Evolutionary conservation across 306 rosid species (phyloP).

Genomic region (Citrullus colocynthis): DNA sequence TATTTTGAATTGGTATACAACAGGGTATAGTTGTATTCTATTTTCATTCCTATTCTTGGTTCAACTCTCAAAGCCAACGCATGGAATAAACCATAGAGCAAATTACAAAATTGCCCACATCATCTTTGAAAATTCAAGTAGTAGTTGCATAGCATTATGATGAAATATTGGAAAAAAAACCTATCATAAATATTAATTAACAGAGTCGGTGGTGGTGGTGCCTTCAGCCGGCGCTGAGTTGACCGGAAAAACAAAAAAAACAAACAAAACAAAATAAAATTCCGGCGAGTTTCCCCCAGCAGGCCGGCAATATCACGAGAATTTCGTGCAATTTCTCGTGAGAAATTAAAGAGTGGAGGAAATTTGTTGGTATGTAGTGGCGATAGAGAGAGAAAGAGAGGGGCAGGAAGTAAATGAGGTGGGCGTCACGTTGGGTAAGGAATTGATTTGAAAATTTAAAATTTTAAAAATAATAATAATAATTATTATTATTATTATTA

Average conservation of each 20-base stretch:
- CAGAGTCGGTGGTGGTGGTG: constrained; percentile 23
- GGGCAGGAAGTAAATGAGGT: neutral
- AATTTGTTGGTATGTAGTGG: neutral
- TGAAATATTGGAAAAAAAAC: neutral
- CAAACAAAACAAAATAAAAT: neutral
- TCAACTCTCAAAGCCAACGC: constrained; percentile 7
- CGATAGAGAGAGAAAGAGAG: neutral
- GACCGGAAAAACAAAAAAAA: constrained; percentile 10
- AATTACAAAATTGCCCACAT: constrained; percentile 5
- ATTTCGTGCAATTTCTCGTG: constrained; percentile 15
- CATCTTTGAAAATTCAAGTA: neutral
- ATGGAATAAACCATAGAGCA: constrained; percentile 17
- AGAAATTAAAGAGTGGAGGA: constrained; percentile 13
- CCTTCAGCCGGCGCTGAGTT: constrained; percentile 14
- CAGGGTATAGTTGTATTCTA: neutral
- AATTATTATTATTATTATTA: too few relatives aligned
- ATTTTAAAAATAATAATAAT: neutral
- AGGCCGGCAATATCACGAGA: constrained; percentile 20
- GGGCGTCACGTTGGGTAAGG: constrained; percentile 11
- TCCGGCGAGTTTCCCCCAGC: neutral
- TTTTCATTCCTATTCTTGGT: constrained; percentile 2
- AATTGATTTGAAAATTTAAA: neutral
- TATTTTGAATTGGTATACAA: neutral
- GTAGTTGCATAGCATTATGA: neutral
- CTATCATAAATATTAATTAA: neutral